phyloP scores from a whole-genome alignment of 129 eudicot genomes.

The Flaveria bidentis region DNA sequence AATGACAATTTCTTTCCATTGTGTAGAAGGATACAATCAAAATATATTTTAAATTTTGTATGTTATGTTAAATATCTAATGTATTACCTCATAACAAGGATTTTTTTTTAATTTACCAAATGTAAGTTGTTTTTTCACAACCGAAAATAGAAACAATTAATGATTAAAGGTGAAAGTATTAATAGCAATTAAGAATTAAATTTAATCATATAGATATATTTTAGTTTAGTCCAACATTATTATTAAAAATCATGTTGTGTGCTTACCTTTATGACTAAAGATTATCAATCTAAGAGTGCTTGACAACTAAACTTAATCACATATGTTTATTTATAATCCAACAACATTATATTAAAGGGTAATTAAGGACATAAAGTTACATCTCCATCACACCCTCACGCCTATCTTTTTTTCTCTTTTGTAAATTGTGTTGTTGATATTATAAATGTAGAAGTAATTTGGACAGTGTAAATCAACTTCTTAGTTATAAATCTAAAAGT shows the following conservation, averaged over 20 bases:
- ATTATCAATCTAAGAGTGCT: background rate
- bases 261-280: background rate
- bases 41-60: too few species aligned
- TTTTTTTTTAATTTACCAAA: too few species aligned
- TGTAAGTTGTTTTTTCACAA: background rate
- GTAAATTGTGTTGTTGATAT: background rate
- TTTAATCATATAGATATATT: background rate
- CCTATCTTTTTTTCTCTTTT: background rate
- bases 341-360: slow-evolving; percentile 12
- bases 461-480: background rate
- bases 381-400: background rate
- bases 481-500: background rate
- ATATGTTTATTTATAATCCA: background rate
- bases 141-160: background rate
- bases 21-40: too few species aligned
- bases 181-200: background rate
- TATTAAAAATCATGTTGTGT: background rate
- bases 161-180: background rate
- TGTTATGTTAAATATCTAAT: too few species aligned
- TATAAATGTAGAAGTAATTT: background rate
- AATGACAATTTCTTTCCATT: too few species aligned
- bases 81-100: too few species aligned
- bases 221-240: background rate
- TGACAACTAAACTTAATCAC: background rate
- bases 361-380: background rate